phyloP scores from a whole-genome alignment of 2,329 filamentous ascomycete species.

The Neospermospora avenae region DNA sequence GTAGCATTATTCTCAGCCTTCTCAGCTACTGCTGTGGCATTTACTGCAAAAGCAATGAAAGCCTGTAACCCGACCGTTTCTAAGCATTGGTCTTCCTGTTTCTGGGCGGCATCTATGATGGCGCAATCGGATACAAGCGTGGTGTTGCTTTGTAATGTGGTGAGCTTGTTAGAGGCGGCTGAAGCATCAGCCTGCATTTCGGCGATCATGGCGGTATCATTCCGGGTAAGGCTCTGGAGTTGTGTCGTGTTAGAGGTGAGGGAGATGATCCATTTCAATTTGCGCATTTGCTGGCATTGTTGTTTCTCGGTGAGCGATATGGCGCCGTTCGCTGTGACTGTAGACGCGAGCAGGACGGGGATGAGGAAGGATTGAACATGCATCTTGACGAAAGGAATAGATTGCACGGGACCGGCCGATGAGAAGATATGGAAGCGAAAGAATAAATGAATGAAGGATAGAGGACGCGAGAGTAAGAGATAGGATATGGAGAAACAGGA shows the following conservation, averaged over 20 bases:
- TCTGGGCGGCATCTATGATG: slow-evolving; percentile 32
- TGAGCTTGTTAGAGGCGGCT: slow-evolving; percentile 32
- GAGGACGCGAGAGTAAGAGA: not conserved
- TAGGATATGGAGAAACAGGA: not conserved
- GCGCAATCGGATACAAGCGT: slow-evolving; percentile 38
- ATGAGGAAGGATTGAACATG: slow-evolving; percentile 26
- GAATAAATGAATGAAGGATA: not conserved
- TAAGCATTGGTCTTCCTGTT: slow-evolving; percentile 14
- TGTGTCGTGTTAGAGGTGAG: slow-evolving; percentile 38
- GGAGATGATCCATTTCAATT: slow-evolving; percentile 33
- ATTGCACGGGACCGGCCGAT: slow-evolving; percentile 14
- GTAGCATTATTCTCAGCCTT: slow-evolving; percentile 17
- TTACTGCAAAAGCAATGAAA: slow-evolving; percentile 20
- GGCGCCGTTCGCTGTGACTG: slow-evolving; percentile 33
- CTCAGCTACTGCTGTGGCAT: slow-evolving; percentile 11
- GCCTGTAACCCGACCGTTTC: slow-evolving; percentile 17
- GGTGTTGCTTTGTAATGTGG: slow-evolving; percentile 36
- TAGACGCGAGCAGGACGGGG: slow-evolving; percentile 24
- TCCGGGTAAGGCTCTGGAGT: slow-evolving; percentile 35
- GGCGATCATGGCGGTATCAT: slow-evolving; percentile 38
- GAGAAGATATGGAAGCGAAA: not conserved
- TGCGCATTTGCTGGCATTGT: slow-evolving; percentile 34
- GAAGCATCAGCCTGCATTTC: slow-evolving; percentile 39
- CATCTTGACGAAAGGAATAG: slow-evolving; percentile 22
- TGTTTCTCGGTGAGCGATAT: slow-evolving; percentile 28